Percentiles rank a stretch among this genome's conserved stretches.
Conservation (phyloP, 2,329 filamentous ascomycete genomes). For the Emergomyces orientalis region DNA sequence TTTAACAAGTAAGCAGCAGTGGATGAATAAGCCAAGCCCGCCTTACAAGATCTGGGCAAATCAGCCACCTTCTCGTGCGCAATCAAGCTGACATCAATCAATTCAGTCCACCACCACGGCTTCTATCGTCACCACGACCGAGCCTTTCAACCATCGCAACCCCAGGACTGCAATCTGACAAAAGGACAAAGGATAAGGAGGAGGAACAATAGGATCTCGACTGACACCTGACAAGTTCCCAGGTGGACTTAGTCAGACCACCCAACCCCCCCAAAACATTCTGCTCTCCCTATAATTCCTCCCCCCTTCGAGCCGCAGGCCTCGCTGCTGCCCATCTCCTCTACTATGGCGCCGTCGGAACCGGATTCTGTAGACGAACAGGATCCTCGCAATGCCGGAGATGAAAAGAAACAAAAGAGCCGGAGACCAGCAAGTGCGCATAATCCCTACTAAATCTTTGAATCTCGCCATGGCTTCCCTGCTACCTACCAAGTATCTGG, state of each 20-base stretch:
- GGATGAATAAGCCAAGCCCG: too few relatives aligned
- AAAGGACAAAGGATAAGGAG: neutral
- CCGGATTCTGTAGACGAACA: slow-evolving; percentile 38
- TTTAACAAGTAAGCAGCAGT: too few relatives aligned
- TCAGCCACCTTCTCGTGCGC: neutral
- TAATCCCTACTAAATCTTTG: slow-evolving; percentile 11
- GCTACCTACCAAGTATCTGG: neutral
- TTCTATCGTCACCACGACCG: neutral
- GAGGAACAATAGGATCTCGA: neutral
- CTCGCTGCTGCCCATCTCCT: neutral
- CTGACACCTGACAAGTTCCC: neutral
- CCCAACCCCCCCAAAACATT: neutral
- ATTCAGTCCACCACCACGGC: neutral
- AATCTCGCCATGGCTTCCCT: slow-evolving; percentile 11
- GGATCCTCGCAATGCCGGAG: slow-evolving; percentile 31
- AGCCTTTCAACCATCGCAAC: neutral
- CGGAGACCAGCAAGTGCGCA: slow-evolving; percentile 75
- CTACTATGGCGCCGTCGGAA: neutral
- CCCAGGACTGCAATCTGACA: neutral
- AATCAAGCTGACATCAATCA: neutral
- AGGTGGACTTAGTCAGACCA: neutral
- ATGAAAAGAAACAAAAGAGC: slow-evolving; percentile 77
- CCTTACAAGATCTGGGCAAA: too few relatives aligned
- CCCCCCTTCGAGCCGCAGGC: neutral
- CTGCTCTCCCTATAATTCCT: neutral